phyloP scores from a whole-genome alignment of 176 grass and related monocot genomes.

The Oryza australiensis region DNA sequence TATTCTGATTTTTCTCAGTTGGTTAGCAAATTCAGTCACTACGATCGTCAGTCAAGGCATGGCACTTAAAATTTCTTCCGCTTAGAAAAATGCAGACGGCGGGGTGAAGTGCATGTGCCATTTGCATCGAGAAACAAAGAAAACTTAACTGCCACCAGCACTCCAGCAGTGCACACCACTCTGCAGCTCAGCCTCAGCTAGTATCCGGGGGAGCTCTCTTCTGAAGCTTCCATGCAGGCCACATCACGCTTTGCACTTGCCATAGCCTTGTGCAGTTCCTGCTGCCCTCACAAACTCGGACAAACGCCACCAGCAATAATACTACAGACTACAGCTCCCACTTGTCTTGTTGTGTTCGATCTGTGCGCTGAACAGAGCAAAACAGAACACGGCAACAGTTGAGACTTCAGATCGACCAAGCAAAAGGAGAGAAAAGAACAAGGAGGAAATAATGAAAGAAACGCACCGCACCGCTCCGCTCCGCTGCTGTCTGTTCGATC shows the following conservation, averaged over 20 bases:
- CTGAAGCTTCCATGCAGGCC: conserved; percentile 44
- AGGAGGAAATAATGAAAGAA: background rate
- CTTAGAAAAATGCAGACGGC: background rate
- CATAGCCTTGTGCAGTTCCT: background rate
- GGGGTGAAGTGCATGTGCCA: background rate
- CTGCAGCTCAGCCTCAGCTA: conserved; percentile 7
- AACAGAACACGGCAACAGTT: conserved; percentile 24
- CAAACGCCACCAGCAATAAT: conserved; percentile 31
- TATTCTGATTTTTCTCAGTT: background rate
- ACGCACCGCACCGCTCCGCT: background rate
- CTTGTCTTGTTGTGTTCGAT: background rate
- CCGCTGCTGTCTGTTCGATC: background rate
- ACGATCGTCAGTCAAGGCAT: background rate
- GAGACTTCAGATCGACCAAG: background rate
- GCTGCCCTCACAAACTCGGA: background rate
- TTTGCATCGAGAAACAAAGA: background rate
- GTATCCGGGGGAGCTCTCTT: conserved; percentile 44
- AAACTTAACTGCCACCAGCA: background rate
- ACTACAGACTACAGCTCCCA: background rate
- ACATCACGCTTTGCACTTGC: background rate
- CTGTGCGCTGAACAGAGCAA: background rate
- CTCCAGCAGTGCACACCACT: background rate
- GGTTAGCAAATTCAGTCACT: background rate
- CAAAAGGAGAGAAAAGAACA: background rate
- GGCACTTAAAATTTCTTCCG: background rate